Evolutionary conservation across 2,329 filamentous ascomycete genomes (phyloP), one percentile per base, ranked within the genome.

Genomic region (Dendrostoma leiphaemia): DNA sequence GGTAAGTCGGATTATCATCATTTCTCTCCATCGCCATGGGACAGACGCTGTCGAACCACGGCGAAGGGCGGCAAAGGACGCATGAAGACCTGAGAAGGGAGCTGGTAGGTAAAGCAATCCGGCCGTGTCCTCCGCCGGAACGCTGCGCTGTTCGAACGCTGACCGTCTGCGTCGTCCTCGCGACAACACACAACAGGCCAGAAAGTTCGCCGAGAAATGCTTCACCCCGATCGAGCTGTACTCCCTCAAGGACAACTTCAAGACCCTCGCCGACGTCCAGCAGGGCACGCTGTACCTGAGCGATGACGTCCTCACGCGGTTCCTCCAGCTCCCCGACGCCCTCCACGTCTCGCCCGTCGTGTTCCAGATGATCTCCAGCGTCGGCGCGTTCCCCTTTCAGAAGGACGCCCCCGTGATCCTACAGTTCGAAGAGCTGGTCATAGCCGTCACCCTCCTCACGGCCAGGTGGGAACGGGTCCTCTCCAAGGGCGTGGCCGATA

Each of bases 361-460:
- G 43, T 90, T 89, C 64, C 85, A 89, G 63, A 86, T 90, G 78
- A 68, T 86, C 2, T 86, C 84, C 4, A 88, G 86, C 61, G 74
- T 90, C 1, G 88, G 85, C 29, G 84, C 88, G 1, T 91, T 91
- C 56, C 88, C 88, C 0, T 90, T 90, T 60, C 75, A 88, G 2
- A 78, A 82, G 49, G 83, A 89, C 63, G 87, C 86, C 0, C 88
- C 88, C 0, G 85, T 80, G 3, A 84, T 90, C 3, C 69, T 91
- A 46, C 85, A 86, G 8, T 79, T 88, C 40, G 83, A 89, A 57
- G 84, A 86, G 62, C 72, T 90, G 69, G 77, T 91, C 54, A 88
- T 89, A 72, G 85, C 88, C 1, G 78, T 91, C 45, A 84, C 85
- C 2, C 82, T 91, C 59, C 78, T 90, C 74, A 90, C 88, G 1